Conservation (phyloP, 345 rosid species). For the Luvunga scandens region DNA sequence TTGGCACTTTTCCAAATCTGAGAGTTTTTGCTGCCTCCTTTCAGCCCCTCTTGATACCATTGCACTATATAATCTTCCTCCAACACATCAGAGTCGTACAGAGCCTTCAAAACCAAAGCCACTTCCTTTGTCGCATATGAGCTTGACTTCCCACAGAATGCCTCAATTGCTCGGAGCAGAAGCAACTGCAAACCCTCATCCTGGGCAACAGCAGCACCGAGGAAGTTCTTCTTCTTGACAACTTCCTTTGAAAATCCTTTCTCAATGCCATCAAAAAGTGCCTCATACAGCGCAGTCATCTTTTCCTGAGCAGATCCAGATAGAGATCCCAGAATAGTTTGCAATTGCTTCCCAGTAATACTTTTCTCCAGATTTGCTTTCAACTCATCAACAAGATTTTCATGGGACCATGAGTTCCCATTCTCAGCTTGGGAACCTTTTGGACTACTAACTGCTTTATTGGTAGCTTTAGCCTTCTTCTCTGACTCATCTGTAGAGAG, state of each 20-base stretch:
- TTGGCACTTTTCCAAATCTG: conserved; percentile 46
- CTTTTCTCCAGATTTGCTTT: conserved; percentile 33
- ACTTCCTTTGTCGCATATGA: conserved; percentile 46
- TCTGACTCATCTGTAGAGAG: conserved; percentile 44
- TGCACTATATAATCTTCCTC: conserved; percentile 53
- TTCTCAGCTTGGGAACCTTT: conserved; percentile 31
- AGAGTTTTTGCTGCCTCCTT: conserved; percentile 33
- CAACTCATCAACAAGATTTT: conserved; percentile 36
- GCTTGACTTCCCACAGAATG: conserved; percentile 33
- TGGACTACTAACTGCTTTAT: conserved; percentile 23
- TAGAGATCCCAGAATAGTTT: conserved; percentile 24
- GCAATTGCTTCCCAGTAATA: conserved; percentile 33
- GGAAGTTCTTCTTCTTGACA: conserved; percentile 40
- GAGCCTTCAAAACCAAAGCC: conserved; percentile 54
- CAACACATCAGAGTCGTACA: conserved; percentile 58
- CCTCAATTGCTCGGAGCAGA: conserved; percentile 45
- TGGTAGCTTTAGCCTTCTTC: conserved; percentile 32
- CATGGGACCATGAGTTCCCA: conserved; percentile 18
- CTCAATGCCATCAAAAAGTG: conserved; percentile 43
- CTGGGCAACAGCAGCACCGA: conserved; percentile 41
- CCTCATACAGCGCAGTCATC: conserved; percentile 43
- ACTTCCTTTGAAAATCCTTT: conserved; percentile 56
- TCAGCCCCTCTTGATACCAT: conserved; percentile 51
- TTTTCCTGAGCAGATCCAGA: conserved; percentile 41
- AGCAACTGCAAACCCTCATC: conserved; percentile 40